Percentiles rank a stretch among this genome's conserved stretches.
Evolutionary conservation across 2,329 filamentous ascomycete species (phyloP).

Genomic region (Cercospora beticola): DNA sequence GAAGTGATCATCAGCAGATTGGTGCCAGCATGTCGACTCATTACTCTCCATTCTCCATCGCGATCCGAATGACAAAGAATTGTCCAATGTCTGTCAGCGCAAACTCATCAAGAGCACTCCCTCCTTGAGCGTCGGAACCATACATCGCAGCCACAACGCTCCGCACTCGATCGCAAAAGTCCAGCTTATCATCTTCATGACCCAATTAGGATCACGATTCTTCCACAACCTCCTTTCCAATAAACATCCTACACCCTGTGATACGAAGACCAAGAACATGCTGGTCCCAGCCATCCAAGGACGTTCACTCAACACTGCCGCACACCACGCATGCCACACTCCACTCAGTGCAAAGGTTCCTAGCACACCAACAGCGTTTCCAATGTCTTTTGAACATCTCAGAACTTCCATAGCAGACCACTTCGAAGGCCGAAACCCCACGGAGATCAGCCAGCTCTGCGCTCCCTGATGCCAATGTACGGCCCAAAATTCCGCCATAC

Average conservation of each 20-base stretch:
- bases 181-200: constrained; percentile 10
- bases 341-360: constrained; percentile 15
- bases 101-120: not conserved
- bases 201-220: not conserved
- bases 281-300: not conserved
- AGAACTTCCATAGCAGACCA: not conserved
- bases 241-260: constrained; percentile 16
- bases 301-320: not conserved
- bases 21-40: not conserved
- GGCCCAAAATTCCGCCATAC: constrained; percentile 8
- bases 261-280: constrained; percentile 11
- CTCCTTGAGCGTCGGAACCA: not conserved
- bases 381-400: not conserved
- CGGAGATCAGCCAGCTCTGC: constrained; percentile 6
- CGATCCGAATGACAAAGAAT: not conserved
- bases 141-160: constrained; percentile 3
- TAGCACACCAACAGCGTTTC: constrained; percentile 5
- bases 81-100: not conserved
- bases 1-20: no score
- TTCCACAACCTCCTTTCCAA: constrained; percentile 9
- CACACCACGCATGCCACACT: constrained; percentile 17
- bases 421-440: constrained; percentile 9
- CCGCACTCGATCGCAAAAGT: constrained; percentile 9
- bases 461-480: constrained; percentile 18
- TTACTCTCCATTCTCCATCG: not conserved